phyloP scores from a whole-genome alignment of 441 rosid species.

The Rhodomyrtus psidioides region DNA sequence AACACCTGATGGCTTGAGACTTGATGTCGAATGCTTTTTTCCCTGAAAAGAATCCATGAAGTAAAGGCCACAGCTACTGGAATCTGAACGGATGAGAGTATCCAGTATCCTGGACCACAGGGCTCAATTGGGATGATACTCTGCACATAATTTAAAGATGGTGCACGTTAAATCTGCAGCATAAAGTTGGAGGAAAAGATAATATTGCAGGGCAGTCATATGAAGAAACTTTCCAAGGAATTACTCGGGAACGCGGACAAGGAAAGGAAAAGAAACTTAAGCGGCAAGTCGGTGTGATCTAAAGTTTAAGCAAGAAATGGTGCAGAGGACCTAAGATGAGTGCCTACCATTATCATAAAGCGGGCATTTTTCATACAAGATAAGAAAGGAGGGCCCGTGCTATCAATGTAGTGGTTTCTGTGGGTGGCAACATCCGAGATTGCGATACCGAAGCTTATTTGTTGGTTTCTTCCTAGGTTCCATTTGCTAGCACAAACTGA shows the following conservation, averaged over 20 bases:
- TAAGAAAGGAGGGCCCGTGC: background rate
- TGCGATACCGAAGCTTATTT: background rate
- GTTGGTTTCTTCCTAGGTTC: background rate
- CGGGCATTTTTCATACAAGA: background rate
- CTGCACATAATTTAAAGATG: constrained; percentile 23
- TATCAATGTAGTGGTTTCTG: background rate
- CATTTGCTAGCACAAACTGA: background rate
- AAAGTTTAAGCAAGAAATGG: background rate
- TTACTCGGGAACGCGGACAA: background rate
- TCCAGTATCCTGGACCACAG: constrained; percentile 69
- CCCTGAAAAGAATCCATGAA: constrained; percentile 37
- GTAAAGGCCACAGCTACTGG: constrained; percentile 81
- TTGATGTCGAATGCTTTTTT: constrained; percentile 12
- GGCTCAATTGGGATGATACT: constrained; percentile 47
- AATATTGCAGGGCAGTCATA: background rate
- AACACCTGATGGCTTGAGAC: constrained; percentile 26
- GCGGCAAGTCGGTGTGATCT: background rate
- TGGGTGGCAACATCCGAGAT: background rate
- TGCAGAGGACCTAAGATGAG: background rate
- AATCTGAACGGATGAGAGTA: constrained; percentile 63
- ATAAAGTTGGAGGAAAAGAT: background rate
- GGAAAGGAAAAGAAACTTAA: background rate
- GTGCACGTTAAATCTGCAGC: background rate
- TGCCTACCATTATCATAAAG: background rate
- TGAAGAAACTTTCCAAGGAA: background rate